A percentile compares a stretch with the other conserved stretches of the same genome.
Evolutionary conservation across 2,329 filamentous ascomycete genomes (phyloP).

Genomic region (Trichoderma asperellum): DNA sequence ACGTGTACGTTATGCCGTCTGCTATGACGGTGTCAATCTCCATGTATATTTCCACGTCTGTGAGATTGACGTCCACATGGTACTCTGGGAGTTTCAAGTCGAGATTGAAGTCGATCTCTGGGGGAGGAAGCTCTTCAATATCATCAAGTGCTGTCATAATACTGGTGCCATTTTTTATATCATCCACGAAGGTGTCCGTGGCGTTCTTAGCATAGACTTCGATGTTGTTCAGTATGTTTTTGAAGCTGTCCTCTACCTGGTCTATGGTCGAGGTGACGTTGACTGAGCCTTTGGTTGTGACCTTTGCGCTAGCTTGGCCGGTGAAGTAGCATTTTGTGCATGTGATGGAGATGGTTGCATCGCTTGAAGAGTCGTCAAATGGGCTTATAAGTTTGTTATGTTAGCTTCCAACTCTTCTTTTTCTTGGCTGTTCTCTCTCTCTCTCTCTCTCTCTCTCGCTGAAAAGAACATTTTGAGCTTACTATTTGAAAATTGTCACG

Average conservation of each 20-base stretch:
- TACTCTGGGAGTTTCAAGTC: constrained; percentile 49
- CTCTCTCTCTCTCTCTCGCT: no score
- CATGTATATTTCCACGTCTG: constrained; percentile 57
- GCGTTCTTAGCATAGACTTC: constrained; percentile 39
- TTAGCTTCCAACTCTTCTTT: neutral
- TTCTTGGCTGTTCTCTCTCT: neutral
- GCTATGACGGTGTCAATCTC: constrained; percentile 49
- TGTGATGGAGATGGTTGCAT: constrained; percentile 29
- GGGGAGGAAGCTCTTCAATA: constrained; percentile 17
- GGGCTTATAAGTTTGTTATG: neutral
- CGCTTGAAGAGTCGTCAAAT: neutral
- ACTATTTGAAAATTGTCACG: constrained; percentile 30
- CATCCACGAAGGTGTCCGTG: constrained; percentile 35
- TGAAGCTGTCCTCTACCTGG: constrained; percentile 40
- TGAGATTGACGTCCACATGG: constrained; percentile 52
- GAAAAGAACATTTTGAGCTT: neutral
- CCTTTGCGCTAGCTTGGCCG: constrained; percentile 48
- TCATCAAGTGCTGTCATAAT: constrained; percentile 35
- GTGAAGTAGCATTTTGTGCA: constrained; percentile 52
- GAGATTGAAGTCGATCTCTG: constrained; percentile 49
- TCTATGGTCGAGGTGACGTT: constrained; percentile 41
- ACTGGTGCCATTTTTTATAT: constrained; percentile 36
- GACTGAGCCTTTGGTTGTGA: constrained; percentile 49
- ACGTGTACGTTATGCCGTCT: constrained; percentile 48
- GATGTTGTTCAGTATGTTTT: constrained; percentile 41